phyloP scores from a whole-genome alignment of 352 stramenopile genomes.

The Thraustochytrium striatum region DNA sequence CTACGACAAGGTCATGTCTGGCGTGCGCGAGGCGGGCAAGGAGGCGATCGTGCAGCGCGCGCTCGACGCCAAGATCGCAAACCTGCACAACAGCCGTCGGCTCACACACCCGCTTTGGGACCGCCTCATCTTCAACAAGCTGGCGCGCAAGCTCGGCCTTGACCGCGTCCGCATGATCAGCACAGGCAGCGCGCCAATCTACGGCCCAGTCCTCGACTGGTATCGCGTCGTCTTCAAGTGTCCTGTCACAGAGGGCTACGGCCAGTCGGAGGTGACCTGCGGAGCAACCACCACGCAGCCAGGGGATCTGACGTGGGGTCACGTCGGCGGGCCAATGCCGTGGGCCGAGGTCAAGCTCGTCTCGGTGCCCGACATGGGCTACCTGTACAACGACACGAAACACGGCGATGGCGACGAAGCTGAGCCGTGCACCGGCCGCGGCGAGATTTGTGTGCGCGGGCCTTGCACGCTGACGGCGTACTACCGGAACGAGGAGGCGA shows the following conservation, averaged over 20 bases:
- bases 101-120: slow-evolving; percentile 79
- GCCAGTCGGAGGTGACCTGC: slow-evolving; percentile 85
- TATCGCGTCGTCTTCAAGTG: slow-evolving; percentile 82
- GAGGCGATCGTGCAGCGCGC: slow-evolving; percentile 51
- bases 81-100: slow-evolving; percentile 16
- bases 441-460: slow-evolving; percentile 72
- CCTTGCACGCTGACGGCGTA: slow-evolving; percentile 75
- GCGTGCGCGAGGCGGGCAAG: slow-evolving; percentile 57
- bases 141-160: slow-evolving; percentile 81
- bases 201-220: too few relatives aligned
- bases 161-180: too few relatives aligned
- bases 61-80: slow-evolving; percentile 43
- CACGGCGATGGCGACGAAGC: slow-evolving; percentile 28
- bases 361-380: slow-evolving; percentile 93
- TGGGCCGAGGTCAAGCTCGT: slow-evolving; percentile 83
- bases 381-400: slow-evolving; percentile 69
- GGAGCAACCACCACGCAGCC: slow-evolving; percentile 66
- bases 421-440: slow-evolving; percentile 48
- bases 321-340: slow-evolving; percentile 81
- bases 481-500: slow-evolving; percentile 68
- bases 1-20: slow-evolving; percentile 83
- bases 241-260: slow-evolving; percentile 86
- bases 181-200: too few relatives aligned
- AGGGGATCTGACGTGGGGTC: slow-evolving; percentile 70
- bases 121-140: slow-evolving; percentile 88